Percentiles rank a stretch among this genome's conserved stretches.
phyloP scores from a whole-genome alignment of 2,329 filamentous ascomycete species.

The Fusarium sp. region DNA sequence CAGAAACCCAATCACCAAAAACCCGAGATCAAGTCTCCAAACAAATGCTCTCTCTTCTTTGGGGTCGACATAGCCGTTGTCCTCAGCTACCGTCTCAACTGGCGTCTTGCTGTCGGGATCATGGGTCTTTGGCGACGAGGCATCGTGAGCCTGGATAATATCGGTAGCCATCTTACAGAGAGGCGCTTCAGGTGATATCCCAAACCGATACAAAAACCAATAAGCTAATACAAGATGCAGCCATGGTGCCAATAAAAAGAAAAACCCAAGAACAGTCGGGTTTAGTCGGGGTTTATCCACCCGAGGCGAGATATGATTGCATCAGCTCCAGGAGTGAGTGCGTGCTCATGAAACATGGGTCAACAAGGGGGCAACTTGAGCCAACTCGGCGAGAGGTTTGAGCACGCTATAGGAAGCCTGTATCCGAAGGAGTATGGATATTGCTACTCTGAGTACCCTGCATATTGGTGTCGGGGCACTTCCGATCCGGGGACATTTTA shows the following conservation, averaged over 20 bases:
- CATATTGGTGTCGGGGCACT: neutral
- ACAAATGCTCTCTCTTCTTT: neutral
- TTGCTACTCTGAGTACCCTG: neutral
- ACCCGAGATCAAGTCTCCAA: conserved; percentile 1
- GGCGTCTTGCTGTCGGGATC: neutral
- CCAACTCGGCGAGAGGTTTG: neutral
- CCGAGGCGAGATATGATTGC: neutral
- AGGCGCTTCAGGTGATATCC: neutral
- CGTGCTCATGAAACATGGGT: neutral
- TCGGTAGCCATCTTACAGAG: neutral
- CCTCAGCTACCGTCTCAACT: neutral
- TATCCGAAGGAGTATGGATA: neutral
- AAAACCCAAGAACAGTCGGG: neutral
- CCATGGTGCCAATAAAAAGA: neutral
- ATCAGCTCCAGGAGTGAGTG: neutral
- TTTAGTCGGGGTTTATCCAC: neutral
- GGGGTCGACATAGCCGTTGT: neutral
- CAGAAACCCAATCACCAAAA: conserved; percentile 9
- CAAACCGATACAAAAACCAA: neutral
- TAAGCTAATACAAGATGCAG: neutral
- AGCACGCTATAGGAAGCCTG: neutral
- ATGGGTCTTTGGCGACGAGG: neutral
- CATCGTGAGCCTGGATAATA: neutral
- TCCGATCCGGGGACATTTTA: neutral
- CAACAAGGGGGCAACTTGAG: neutral